Evolutionary conservation across 208 protist genomes (phyloP), one percentile per base, ranked within the genome.

Genomic region (Trypanosoma vivax): DNA sequence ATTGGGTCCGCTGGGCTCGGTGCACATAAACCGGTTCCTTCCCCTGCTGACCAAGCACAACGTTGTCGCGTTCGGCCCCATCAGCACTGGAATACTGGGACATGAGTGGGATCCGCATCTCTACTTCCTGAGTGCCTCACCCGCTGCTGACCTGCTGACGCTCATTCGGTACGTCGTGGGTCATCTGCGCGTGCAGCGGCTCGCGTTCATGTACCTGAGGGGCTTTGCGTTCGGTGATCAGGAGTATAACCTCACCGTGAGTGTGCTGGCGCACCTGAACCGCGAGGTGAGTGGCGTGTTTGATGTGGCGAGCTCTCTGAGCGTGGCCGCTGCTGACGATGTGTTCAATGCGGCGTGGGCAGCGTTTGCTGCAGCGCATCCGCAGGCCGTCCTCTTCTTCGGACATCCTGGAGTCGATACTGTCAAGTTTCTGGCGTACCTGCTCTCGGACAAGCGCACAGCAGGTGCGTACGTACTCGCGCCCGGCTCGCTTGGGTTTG

Each of bases 91-190:
- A 11, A 65, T 40, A 21, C 16, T 24, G 0, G 47, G 69, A 46
- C 72, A 69, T 16, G 7, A n/a, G 13, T 88, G 65, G 60, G 66
- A 63, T 13, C 35, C 19, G 27, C 30, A 73, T 27, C 5, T 72
- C 35, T 73, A 73, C 56, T 88, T 70, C 55, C 60, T 65, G 31
- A 52, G 66, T 11, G 47, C 60, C 10, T 69, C 73, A 5, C 65
- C 73, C 13, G 45, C 38, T 13, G 35, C 56, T 1, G 76, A 77
- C 54, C 51, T 84, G 28, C 14, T 68, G 21, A 49, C 62, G 43
- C 24, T 84, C 11, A 14, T 82, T 14, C 19, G 46, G 21, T 60
- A 73, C 52, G 47, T 58, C 16, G 5, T 73, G 19, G 69, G 56
- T 49, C 33, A 6, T 0, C 42, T 77, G 16, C 45, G 60, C n/a